Conservation (phyloP, 768 basidiomycete genomes). For the Termitomyces sp. region DNA sequence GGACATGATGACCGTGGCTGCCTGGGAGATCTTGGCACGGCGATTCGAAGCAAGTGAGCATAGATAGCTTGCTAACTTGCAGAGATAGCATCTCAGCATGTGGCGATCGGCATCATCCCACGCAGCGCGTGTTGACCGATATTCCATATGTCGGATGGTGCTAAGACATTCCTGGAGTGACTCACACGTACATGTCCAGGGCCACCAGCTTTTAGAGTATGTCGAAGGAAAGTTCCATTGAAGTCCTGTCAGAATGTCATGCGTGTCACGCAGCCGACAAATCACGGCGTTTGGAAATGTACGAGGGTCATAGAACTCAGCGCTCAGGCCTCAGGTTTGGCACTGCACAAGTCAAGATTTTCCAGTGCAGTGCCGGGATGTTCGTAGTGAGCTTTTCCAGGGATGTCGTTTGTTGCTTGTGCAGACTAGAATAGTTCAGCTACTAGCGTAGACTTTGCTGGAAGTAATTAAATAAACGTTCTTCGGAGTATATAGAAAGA, state of each 20-base stretch:
- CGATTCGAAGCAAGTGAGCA: neutral
- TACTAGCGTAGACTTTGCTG: neutral
- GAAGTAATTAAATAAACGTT: neutral
- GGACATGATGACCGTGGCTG: neutral
- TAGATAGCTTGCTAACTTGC: neutral
- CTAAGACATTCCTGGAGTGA: neutral
- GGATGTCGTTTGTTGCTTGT: no score
- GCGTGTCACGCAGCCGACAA: neutral
- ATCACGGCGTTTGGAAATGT: neutral
- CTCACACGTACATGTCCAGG: neutral
- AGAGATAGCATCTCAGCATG: neutral
- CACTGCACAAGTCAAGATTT: neutral
- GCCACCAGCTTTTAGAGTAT: neutral
- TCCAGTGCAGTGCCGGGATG: neutral
- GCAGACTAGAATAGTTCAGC: neutral
- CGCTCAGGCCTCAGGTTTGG: neutral
- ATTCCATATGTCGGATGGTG: neutral
- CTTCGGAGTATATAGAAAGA: neutral
- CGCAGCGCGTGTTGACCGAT: neutral
- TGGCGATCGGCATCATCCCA: neutral
- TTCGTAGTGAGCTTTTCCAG: no score
- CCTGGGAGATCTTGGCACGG: neutral
- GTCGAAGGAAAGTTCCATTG: neutral
- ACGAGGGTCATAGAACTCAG: neutral
- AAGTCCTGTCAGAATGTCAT: neutral